Percentiles rank a stretch among this genome's conserved stretches.
Conservation (phyloP, 2,329 filamentous ascomycete genomes). For the Aspergillus brasiliensis region DNA sequence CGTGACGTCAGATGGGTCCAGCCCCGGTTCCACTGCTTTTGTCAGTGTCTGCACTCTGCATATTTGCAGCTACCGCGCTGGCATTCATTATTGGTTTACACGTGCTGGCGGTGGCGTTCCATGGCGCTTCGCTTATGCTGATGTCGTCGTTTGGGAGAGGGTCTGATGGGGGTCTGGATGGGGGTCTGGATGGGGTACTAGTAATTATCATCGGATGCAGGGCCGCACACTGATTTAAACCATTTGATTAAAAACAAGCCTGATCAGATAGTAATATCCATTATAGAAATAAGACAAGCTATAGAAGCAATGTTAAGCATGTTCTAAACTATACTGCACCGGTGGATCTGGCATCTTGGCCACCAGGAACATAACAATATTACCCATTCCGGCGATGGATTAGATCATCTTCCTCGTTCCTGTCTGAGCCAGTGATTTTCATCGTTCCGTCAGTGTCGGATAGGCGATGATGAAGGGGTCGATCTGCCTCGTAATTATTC, state of each 20-base stretch:
- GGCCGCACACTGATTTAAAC: too few species aligned
- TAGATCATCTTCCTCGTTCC: neutral
- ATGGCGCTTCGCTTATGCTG: neutral
- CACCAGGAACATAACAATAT: neutral
- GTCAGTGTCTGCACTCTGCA: neutral
- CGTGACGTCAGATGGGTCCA: constrained; percentile 3
- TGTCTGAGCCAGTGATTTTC: too few species aligned
- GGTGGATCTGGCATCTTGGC: too few species aligned
- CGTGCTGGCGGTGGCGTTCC: neutral
- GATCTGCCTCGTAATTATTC: neutral
- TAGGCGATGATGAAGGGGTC: too few species aligned
- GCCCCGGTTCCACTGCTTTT: neutral
- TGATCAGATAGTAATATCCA: too few species aligned
- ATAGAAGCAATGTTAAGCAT: too few species aligned
- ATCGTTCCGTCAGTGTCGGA: too few species aligned
- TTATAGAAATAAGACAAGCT: too few species aligned
- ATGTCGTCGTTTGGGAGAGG: neutral
- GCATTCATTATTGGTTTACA: neutral
- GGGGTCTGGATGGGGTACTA: neutral
- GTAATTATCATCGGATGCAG: too few species aligned
- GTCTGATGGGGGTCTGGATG: neutral
- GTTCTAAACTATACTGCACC: too few species aligned
- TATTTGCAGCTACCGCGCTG: neutral
- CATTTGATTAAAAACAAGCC: too few species aligned
- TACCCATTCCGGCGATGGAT: neutral